A percentile compares a stretch with the other conserved stretches of the same genome.
phyloP scores from a whole-genome alignment of 257 asterid species.

The Dorcoceras hygrometricum region DNA sequence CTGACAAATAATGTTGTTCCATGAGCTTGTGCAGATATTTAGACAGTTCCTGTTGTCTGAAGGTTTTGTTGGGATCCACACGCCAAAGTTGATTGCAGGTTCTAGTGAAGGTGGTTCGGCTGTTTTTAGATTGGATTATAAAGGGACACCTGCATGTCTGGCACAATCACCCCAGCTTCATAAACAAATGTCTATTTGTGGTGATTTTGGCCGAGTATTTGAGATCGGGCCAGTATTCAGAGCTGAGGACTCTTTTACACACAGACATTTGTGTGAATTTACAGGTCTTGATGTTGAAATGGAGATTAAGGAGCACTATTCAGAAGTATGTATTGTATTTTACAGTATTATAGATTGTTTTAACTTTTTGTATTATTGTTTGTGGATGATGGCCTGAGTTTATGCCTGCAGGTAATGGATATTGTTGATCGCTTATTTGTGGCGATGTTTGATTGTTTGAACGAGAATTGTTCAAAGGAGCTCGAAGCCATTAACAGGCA shows the following conservation, averaged over 20 bases:
- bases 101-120: slow-evolving; percentile 63
- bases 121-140: slow-evolving; percentile 46
- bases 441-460: slow-evolving; percentile 68
- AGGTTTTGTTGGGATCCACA: slow-evolving; percentile 73
- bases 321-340: slow-evolving; percentile 51
- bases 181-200: slow-evolving; percentile 73
- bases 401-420: slow-evolving; percentile 83
- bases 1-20: neutral
- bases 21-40: slow-evolving; percentile 48
- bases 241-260: slow-evolving; percentile 91
- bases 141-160: slow-evolving; percentile 49
- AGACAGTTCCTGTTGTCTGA: slow-evolving; percentile 52
- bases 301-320: slow-evolving; percentile 88
- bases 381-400: slow-evolving; percentile 7
- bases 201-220: slow-evolving; percentile 80
- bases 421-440: slow-evolving; percentile 78
- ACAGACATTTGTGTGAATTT: slow-evolving; percentile 92
- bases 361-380: slow-evolving; percentile 6
- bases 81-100: slow-evolving; percentile 51
- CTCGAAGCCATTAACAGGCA: slow-evolving; percentile 77
- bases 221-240: slow-evolving; percentile 89
- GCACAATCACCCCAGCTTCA: slow-evolving; percentile 88
- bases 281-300: slow-evolving; percentile 93
- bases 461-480: slow-evolving; percentile 60
- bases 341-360: neutral